Evolutionary conservation across 2,329 filamentous ascomycete species (phyloP).

Genomic region (Apiospora koreana): DNA sequence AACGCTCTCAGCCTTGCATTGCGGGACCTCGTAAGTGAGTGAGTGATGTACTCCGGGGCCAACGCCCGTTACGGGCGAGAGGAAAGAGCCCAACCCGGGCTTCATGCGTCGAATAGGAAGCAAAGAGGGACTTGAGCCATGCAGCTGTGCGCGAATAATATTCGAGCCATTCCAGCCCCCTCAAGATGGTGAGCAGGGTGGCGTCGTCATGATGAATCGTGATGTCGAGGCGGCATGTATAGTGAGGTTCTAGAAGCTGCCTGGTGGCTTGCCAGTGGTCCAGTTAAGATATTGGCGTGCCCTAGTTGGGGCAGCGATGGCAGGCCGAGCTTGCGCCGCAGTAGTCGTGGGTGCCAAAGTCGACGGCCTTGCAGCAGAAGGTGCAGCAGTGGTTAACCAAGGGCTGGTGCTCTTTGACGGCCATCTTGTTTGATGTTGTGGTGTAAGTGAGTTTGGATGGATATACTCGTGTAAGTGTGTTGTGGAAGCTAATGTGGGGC

Average conservation of each 20-base stretch:
- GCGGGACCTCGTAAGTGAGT: not conserved
- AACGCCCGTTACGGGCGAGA: not conserved
- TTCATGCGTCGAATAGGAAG: not conserved
- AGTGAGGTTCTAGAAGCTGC: constrained; percentile 25
- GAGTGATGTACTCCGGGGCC: not conserved
- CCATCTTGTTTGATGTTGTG: constrained; percentile 34
- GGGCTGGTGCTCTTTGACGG: constrained; percentile 42
- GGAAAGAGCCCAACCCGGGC: not conserved
- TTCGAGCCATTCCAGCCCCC: not conserved
- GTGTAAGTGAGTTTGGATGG: not conserved
- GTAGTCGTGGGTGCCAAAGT: constrained; percentile 52
- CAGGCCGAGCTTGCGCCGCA: constrained; percentile 45
- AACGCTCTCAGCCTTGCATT: not conserved
- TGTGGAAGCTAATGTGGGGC: not conserved
- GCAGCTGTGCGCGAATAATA: not conserved
- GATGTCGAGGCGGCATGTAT: constrained; percentile 10
- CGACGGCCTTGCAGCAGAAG: constrained; percentile 52
- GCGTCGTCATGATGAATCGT: constrained; percentile 9
- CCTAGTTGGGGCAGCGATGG: constrained; percentile 42
- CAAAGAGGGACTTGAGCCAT: not conserved
- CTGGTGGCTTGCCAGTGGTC: constrained; percentile 21
- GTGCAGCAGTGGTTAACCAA: constrained; percentile 53
- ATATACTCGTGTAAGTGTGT: not conserved
- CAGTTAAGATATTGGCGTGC: not conserved
- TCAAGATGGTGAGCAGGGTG: not conserved